These are phyloP conservation scores for Castanospermum australe DNA, from an alignment of 306 rosid species.

Conservation along the genomic window DNA sequence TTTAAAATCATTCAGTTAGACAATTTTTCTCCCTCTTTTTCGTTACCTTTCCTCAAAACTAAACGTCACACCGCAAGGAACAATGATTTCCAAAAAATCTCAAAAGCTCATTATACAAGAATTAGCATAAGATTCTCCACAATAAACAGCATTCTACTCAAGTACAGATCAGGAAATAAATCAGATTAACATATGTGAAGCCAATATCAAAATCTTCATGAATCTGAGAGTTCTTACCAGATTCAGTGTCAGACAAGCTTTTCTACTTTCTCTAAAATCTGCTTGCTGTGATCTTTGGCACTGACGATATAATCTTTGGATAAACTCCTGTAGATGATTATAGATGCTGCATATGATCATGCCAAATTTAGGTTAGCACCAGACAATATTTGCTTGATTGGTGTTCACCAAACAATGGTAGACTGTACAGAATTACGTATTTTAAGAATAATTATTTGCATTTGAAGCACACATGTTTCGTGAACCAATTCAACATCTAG, in stretches of 20 bases:
- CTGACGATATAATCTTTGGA: slow-evolving; percentile 43
- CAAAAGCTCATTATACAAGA: background rate
- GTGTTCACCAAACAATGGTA: background rate
- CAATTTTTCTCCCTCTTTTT: background rate
- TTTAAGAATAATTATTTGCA: slow-evolving; percentile 1
- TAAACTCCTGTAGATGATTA: slow-evolving; percentile 66
- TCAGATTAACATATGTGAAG: background rate
- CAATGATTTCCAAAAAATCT: background rate
- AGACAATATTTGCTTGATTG: background rate
- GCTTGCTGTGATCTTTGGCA: slow-evolving; percentile 42
- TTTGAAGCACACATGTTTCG: background rate
- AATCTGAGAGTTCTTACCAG: slow-evolving; percentile 40
- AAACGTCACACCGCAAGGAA: slow-evolving; percentile 2
- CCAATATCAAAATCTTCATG: background rate
- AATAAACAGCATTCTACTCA: background rate
- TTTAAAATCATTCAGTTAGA: background rate
- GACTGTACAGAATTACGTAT: background rate
- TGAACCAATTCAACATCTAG: background rate
- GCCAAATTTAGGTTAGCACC: slow-evolving; percentile 29
- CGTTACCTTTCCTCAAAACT: slow-evolving; percentile 5
- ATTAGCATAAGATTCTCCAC: slow-evolving; percentile 3
- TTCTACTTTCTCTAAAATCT: slow-evolving; percentile 34
- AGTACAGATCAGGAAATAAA: background rate
- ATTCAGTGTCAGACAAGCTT: slow-evolving; percentile 8
- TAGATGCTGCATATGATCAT: slow-evolving; percentile 77